Conservation (phyloP, 1,139 yeast species). For the Pichia sp. region DNA sequence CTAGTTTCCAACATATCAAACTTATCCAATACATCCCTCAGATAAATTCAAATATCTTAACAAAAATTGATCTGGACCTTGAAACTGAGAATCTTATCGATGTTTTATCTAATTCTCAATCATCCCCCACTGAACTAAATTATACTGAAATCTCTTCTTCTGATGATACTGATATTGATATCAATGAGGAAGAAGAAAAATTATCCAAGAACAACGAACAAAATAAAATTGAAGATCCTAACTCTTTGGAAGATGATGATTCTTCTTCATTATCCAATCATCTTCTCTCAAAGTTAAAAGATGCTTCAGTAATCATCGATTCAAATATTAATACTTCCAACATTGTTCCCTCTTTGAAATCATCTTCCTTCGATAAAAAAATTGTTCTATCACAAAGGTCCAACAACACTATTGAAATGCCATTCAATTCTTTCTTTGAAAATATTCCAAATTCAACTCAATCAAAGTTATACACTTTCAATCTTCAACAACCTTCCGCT, state of each 20-base stretch:
- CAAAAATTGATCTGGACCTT: background rate
- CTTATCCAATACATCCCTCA: conserved; percentile 12
- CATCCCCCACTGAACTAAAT: background rate
- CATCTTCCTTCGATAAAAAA: background rate
- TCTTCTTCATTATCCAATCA: background rate
- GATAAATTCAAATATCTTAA: background rate
- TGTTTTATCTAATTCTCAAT: background rate
- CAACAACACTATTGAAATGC: background rate
- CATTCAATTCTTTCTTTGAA: conserved; percentile 1
- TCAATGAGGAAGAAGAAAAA: background rate
- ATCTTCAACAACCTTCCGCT: conserved; percentile 18
- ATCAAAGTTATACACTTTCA: conserved; percentile 4
- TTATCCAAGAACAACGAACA: no score
- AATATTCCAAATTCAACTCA: background rate
- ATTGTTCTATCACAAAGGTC: conserved; percentile 2
- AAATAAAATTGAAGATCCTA: background rate
- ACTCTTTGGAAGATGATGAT: background rate
- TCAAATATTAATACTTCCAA: conserved; percentile 1
- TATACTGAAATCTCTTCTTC: background rate
- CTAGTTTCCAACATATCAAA: conserved; percentile 22
- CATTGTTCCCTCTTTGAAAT: conserved; percentile 1
- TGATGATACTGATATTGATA: background rate
- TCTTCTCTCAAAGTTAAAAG: conserved; percentile 3
- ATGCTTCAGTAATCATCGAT: conserved; percentile 4
- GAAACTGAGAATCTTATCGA: background rate